Evolutionary conservation across 805 yeast species (phyloP), one percentile per base, ranked within the genome.

Genomic region (Candida krabiensis): DNA sequence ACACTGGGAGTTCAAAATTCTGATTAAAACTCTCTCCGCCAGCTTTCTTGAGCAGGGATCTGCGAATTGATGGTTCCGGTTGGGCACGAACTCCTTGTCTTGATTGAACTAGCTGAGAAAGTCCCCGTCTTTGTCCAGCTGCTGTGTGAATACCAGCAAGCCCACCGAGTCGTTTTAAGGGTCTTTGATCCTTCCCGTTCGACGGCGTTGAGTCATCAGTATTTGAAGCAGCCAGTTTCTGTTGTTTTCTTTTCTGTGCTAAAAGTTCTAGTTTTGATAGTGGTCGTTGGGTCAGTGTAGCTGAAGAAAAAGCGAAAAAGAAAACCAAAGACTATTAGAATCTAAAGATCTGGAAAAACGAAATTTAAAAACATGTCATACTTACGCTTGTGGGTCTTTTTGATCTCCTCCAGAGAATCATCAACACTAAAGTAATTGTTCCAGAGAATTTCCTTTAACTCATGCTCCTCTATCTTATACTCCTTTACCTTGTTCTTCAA

Each of bases 391-490:
- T 40, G 60, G 33, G 50, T 41, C n/a, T 40, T 49, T 41, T 69
- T 70, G 32, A 75, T 55, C 41, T 79, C 81, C 22, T 61, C 66
- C 6, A 80, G 47, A 0, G 86, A 58, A 9, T 71, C 70, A 4
- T 72, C 76, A 4, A 79, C 51, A 29, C 75, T 79, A 52, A 74
- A 73, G 53, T 80, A 80, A 48, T 78, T 76, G 46, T 66, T 67
- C 73, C 81, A 82, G 9, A 84, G 63, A 0, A 77, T 63, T 46
- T 79, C 83, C 50, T 79, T 75, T 43, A 83, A 58, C 31, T 72
- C 77, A 11, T 63, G 50, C 18, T 77, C 83, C 7, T 67, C 64
- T 32, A 77, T 68, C 38, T 69, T 65, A 47, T 71, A 73, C 7
- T 62, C 61, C 14, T 47, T 55, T 24, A 74, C 47, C 36, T 56